A percentile compares a stretch with the other conserved stretches of the same genome.
These are phyloP conservation scores for Alternaria angustiovoidea DNA, from an alignment of 2,329 filamentous ascomycete genomes.

Conservation along the genomic window DNA sequence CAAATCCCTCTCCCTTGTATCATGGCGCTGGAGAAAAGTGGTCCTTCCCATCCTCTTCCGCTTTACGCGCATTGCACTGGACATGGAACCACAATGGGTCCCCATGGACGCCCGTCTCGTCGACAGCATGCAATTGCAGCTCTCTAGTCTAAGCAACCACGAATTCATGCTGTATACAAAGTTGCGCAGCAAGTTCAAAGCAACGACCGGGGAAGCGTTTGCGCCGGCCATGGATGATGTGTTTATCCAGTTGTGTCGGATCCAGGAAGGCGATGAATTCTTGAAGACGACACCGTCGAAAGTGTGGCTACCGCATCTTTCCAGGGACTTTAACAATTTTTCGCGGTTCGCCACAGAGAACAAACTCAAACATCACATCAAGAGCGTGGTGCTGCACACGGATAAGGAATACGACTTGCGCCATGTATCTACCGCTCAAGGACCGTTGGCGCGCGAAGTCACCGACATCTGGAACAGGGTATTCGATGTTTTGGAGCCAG, in stretches of 20 bases:
- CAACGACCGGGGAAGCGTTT: constrained; percentile 37
- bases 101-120: constrained; percentile 45
- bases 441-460: constrained; percentile 61
- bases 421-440: constrained; percentile 37
- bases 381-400: constrained; percentile 58
- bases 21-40: constrained; percentile 43
- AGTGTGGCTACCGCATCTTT: constrained; percentile 46
- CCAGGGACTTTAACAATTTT: constrained; percentile 21
- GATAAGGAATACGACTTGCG: constrained; percentile 50
- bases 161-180: constrained; percentile 45
- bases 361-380: constrained; percentile 50
- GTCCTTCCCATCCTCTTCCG: constrained; percentile 45
- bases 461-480: constrained; percentile 41
- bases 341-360: constrained; percentile 28
- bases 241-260: constrained; percentile 43
- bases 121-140: constrained; percentile 44
- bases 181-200: constrained; percentile 46
- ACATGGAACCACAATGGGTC: constrained; percentile 43
- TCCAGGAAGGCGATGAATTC: constrained; percentile 43
- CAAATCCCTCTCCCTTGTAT: constrained; percentile 45
- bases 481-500: constrained; percentile 41
- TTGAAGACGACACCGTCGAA: constrained; percentile 33
- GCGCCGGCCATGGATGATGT: constrained; percentile 43
- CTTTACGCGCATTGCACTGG: constrained; percentile 37
- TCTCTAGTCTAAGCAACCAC: constrained; percentile 42